These are phyloP conservation scores for Saprolegnia diclina DNA, from an alignment of 352 stramenopile species.

Conservation along the genomic window DNA sequence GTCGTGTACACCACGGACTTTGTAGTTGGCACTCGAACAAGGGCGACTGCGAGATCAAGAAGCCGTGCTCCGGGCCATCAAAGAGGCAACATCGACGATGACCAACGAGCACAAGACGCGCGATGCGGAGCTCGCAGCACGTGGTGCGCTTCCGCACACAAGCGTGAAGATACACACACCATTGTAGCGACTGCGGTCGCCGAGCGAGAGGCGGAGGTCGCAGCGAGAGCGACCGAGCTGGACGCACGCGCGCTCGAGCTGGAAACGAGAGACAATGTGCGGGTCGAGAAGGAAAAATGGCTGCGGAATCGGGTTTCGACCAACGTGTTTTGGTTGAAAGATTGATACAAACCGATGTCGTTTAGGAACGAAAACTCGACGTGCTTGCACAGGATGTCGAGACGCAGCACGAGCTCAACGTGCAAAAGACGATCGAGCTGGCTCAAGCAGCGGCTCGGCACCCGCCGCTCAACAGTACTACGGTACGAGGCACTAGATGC, in stretches of 20 bases:
- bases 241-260: background rate
- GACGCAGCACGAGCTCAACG: background rate
- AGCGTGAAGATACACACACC: background rate
- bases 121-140: background rate
- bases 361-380: background rate
- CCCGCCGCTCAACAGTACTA: too few species aligned
- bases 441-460: too few species aligned
- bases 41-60: background rate
- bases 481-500: too few species aligned
- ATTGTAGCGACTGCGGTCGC: background rate
- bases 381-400: background rate
- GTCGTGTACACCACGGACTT: background rate
- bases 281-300: background rate
- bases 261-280: background rate
- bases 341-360: background rate
- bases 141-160: background rate
- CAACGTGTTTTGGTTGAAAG: background rate
- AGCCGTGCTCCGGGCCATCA: background rate
- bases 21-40: background rate
- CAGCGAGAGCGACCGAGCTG: background rate
- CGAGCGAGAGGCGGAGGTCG: background rate
- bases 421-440: background rate
- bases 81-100: background rate
- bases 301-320: background rate
- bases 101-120: background rate